These are phyloP conservation scores for Ophiostoma sp. DNA, from an alignment of 2,329 filamentous ascomycete species.

Conservation along the genomic window DNA sequence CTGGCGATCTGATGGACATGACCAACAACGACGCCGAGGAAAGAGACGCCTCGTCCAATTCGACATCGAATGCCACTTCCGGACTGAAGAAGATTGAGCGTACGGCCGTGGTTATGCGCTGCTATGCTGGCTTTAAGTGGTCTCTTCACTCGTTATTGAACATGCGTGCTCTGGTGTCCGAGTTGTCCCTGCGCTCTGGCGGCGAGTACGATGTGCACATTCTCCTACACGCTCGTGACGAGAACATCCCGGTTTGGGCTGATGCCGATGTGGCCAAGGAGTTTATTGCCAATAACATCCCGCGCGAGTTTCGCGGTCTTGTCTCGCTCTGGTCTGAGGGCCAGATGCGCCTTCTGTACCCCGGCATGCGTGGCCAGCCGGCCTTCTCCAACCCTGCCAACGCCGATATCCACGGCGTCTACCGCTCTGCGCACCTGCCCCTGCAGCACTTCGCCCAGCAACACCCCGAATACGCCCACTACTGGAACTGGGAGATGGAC, in stretches of 20 bases:
- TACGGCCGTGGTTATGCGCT: conserved; percentile 76
- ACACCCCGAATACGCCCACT: conserved; percentile 65
- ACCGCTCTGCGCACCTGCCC: conserved; percentile 64
- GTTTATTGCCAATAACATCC: conserved; percentile 67
- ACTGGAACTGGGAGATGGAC: conserved; percentile 73
- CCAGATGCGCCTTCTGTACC: conserved; percentile 79
- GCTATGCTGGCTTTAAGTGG: conserved; percentile 78
- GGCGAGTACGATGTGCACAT: conserved; percentile 84
- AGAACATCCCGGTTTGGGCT: conserved; percentile 76
- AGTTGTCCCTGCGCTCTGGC: conserved; percentile 74
- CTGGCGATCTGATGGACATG: conserved; percentile 18
- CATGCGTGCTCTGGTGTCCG: conserved; percentile 76
- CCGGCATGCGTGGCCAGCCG: conserved; percentile 67
- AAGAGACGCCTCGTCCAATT: conserved; percentile 16
- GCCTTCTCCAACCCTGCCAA: conserved; percentile 57
- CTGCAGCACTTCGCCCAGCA: conserved; percentile 64
- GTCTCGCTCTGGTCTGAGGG: conserved; percentile 82
- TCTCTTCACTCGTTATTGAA: conserved; percentile 76
- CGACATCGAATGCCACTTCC: neutral
- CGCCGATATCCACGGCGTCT: conserved; percentile 66
- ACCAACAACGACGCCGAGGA: conserved; percentile 29
- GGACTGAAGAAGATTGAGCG: conserved; percentile 51
- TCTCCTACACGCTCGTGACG: conserved; percentile 79
- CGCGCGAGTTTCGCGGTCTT: conserved; percentile 74
- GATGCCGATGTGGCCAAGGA: conserved; percentile 71